Percentiles rank a stretch among this genome's conserved stretches.
Conservation (phyloP, 1,139 yeast species). For the Schwanniomyces etchellsii region DNA sequence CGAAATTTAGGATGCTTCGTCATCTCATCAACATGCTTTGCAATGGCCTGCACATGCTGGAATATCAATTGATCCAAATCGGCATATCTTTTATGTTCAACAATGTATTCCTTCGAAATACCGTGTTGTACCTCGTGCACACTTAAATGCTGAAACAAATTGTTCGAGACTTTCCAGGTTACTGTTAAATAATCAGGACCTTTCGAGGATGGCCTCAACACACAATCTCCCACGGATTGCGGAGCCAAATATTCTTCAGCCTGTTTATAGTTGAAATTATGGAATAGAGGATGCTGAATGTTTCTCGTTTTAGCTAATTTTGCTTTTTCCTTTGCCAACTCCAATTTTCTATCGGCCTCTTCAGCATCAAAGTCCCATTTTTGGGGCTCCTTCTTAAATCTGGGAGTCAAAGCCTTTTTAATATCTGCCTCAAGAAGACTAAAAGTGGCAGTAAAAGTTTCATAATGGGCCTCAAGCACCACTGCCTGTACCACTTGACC, state of each 20-base stretch:
- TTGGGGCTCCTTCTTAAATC: constrained; percentile 50
- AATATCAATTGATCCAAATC: constrained; percentile 93
- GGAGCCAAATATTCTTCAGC: constrained; percentile 94
- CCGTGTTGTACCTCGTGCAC: constrained; percentile 62
- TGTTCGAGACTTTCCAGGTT: constrained; percentile 94
- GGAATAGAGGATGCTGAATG: constrained; percentile 88
- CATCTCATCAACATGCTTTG: constrained; percentile 81
- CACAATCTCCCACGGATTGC: constrained; percentile 84
- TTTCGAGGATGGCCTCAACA: constrained; percentile 88
- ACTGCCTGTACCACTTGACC: constrained; percentile 90
- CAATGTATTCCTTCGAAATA: constrained; percentile 57
- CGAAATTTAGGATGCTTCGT: constrained; percentile 84
- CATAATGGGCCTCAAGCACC: constrained; percentile 64
- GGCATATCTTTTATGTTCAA: constrained; percentile 65
- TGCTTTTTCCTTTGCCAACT: constrained; percentile 54
- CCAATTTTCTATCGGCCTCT: constrained; percentile 54
- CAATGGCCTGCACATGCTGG: constrained; percentile 81
- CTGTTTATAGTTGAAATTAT: constrained; percentile 74
- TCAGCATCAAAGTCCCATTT: constrained; percentile 87
- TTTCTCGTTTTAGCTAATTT: constrained; percentile 56
- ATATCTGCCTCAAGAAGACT: constrained; percentile 67
- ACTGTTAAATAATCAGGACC: constrained; percentile 86
- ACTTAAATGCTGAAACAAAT: constrained; percentile 85
- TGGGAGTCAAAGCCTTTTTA: constrained; percentile 47
- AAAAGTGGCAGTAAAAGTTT: constrained; percentile 66